A percentile compares a stretch with the other conserved stretches of the same genome.
phyloP scores from a whole-genome alignment of 441 rosid genomes.

The Isatis lusitanica region DNA sequence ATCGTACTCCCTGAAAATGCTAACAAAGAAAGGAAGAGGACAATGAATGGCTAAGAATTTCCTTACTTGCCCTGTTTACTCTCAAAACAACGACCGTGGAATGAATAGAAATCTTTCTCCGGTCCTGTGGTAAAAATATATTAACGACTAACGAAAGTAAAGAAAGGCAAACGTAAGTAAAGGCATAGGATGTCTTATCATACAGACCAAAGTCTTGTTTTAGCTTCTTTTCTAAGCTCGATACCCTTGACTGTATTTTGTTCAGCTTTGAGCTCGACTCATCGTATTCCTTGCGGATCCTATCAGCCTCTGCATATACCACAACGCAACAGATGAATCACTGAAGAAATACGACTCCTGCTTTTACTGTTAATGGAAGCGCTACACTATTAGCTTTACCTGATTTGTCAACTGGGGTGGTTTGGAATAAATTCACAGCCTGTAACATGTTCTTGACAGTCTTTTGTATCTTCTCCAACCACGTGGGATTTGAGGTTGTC shows the following conservation, averaged over 20 bases:
- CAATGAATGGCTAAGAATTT: constrained; percentile 14
- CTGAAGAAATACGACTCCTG: neutral
- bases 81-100: constrained; percentile 80
- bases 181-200: constrained; percentile 23
- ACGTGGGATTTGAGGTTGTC: constrained; percentile 56
- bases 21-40: neutral
- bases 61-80: constrained; percentile 85
- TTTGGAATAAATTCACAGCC: constrained; percentile 73
- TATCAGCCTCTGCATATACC: constrained; percentile 70
- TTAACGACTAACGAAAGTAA: constrained; percentile 24
- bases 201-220: constrained; percentile 90
- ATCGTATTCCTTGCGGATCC: constrained; percentile 83
- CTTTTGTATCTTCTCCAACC: constrained; percentile 89
- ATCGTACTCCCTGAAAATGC: neutral
- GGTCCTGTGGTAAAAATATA: constrained; percentile 57
- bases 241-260: constrained; percentile 83
- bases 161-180: constrained; percentile 17
- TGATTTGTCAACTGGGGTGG: constrained; percentile 76
- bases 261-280: constrained; percentile 75
- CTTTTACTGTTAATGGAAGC: neutral
- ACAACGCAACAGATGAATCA: constrained; percentile 21
- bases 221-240: constrained; percentile 76
- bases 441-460: constrained; percentile 63
- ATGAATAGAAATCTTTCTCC: constrained; percentile 93
- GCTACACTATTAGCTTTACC: constrained; percentile 42